Conservation (phyloP, 495 filamentous ascomycete species). For the Alectoria sarmentosa region DNA sequence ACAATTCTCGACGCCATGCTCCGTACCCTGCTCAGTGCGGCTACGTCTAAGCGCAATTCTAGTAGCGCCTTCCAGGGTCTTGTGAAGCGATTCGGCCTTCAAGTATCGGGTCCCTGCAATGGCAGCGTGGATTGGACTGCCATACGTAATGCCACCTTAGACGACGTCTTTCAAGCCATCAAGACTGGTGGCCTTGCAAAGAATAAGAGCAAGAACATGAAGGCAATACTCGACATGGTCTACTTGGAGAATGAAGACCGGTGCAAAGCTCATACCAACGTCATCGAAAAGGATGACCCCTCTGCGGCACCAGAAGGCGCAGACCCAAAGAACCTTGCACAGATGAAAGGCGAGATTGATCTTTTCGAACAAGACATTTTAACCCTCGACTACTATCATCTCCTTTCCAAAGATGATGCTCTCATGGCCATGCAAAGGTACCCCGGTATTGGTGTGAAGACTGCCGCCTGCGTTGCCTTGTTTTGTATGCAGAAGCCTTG, state of each 20-base stretch:
- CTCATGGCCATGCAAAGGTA: slow-evolving; percentile 68
- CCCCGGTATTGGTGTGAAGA: slow-evolving; percentile 87
- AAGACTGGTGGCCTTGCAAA: slow-evolving; percentile 60
- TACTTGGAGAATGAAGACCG: slow-evolving; percentile 58
- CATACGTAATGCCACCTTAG: slow-evolving; percentile 54
- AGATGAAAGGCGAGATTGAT: slow-evolving; percentile 44
- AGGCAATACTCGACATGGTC: slow-evolving; percentile 73
- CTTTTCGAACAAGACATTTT: slow-evolving; percentile 51
- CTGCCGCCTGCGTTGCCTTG: slow-evolving; percentile 75
- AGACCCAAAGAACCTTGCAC: slow-evolving; percentile 28
- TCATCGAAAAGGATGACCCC: slow-evolving; percentile 18
- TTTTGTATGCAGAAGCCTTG: slow-evolving; percentile 73
- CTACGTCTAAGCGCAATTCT: slow-evolving; percentile 61
- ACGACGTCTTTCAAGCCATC: slow-evolving; percentile 66
- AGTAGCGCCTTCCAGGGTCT: slow-evolving; percentile 65
- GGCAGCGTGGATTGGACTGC: slow-evolving; percentile 86
- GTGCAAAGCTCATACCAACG: slow-evolving; percentile 30
- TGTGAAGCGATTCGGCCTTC: slow-evolving; percentile 58
- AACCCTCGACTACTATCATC: slow-evolving; percentile 72
- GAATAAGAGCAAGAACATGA: slow-evolving; percentile 70
- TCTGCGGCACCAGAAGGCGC: slow-evolving; percentile 30
- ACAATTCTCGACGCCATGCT: slow-evolving; percentile 85
- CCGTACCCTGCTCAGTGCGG: slow-evolving; percentile 71
- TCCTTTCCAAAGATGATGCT: slow-evolving; percentile 56
- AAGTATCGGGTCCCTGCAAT: slow-evolving; percentile 54